Base-by-base conservation (phyloP, 371 early-diverging fungal species). In the Smittium culicis region DNA sequence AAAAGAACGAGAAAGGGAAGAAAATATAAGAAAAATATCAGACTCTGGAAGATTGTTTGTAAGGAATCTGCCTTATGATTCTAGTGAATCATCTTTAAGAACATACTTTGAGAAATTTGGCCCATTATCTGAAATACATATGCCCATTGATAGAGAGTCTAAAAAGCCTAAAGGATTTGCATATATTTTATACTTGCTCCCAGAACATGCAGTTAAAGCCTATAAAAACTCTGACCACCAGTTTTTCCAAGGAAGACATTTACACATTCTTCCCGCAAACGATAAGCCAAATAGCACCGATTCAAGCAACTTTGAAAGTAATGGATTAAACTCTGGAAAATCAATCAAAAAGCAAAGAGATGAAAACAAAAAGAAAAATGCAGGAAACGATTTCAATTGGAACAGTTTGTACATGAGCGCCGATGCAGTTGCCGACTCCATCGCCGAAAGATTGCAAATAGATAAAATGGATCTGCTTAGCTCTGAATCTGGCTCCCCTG, bases 21-120 rank as follows among this genome's bases (percentile, higher is more conserved):
- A 14, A 11, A 63, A 34, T 8, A 71, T 71, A 25, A 86, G 86
- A 16, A 75, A 84, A 32, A 96, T 98, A 76, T 80, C 83, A 1
- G 94, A 98, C 61, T 95, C 95, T 2, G 97, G 96, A 0, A 87
- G 98, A 28, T 79, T 98, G 45, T 94, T 92, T 81, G 85, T 96
- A 57, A 85, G 89, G 66, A 96, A 96, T 73, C 80, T 98, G 32
- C 80, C 96, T 16, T 98, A 91, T 78, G 79, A 88, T 45, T 88
- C 91, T 69, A 90, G 93, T 0, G 89, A 88, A 66, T 86, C 88
- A 3, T 96, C 96, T 65, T 77, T 98, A 33, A 82, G 85, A 65
- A 76, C 78, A 25, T 68, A 84, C 28, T 96, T 96, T 72, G 82
- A 83, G 55, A 79, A 79, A 70, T 94, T 86, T 74, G 98, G 98